These are phyloP conservation scores for Darksidea phi DNA, from an alignment of 495 filamentous ascomycete species.

Conservation along the genomic window DNA sequence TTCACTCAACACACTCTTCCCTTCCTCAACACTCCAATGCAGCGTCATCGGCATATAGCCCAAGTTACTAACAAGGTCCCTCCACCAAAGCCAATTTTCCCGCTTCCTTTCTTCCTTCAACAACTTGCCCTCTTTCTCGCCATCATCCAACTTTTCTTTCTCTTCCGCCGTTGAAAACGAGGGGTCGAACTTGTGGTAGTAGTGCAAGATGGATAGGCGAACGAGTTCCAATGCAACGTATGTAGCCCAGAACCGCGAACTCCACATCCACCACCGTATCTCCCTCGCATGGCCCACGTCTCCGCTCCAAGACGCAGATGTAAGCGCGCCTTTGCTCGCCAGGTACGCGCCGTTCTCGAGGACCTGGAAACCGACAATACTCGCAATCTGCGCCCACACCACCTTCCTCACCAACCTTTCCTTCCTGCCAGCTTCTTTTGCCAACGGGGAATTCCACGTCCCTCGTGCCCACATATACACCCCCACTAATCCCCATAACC, in stretches of 20 bases:
- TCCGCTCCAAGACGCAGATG: slow-evolving; percentile 48
- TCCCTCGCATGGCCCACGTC: slow-evolving; percentile 52
- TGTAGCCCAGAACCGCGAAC: slow-evolving; percentile 72
- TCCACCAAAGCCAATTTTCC: slow-evolving; percentile 45
- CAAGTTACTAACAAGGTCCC: slow-evolving; percentile 47
- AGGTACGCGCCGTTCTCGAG: slow-evolving; percentile 86
- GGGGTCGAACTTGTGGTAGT: slow-evolving; percentile 36
- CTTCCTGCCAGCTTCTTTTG: slow-evolving; percentile 34
- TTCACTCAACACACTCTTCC: slow-evolving; percentile 60
- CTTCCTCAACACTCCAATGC: slow-evolving; percentile 72
- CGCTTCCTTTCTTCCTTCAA: slow-evolving; percentile 37
- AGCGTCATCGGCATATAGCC: slow-evolving; percentile 64
- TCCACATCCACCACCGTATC: slow-evolving; percentile 66
- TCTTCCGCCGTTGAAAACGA: slow-evolving; percentile 36
- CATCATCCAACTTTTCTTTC: slow-evolving; percentile 35
- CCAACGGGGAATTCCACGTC: slow-evolving; percentile 20
- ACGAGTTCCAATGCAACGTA: slow-evolving; percentile 76
- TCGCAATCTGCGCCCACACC: slow-evolving; percentile 64
- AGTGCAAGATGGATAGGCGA: slow-evolving; percentile 55
- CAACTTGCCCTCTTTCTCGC: slow-evolving; percentile 41
- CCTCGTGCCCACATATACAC: slow-evolving; percentile 68
- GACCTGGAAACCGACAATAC: slow-evolving; percentile 67
- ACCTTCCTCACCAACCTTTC: slow-evolving; percentile 49
- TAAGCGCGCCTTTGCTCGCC: slow-evolving; percentile 63
- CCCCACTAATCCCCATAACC: slow-evolving; percentile 74